Base-by-base conservation (phyloP, 2,329 filamentous ascomycete genomes). In the Ploettnerulaceae sp. region DNA sequence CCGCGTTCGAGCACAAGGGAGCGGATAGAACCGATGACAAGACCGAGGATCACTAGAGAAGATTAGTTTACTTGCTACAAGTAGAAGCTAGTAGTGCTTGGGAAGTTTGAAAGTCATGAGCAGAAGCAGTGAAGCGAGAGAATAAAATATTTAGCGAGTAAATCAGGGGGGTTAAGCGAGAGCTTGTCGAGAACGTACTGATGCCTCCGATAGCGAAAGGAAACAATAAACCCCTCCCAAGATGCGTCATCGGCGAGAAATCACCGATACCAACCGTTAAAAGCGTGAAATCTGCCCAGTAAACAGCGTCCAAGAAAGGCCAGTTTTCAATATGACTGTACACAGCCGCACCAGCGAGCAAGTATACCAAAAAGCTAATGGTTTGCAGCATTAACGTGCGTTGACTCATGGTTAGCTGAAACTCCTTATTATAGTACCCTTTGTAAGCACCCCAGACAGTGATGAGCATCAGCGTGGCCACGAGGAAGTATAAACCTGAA, bases 361-460 rank as follows among this genome's bases (percentile, higher is more conserved):
- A 70, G 71, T 93, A 95, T 37, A 87, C 68, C 41, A 95, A 82
- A 61, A 94, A 87, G 45, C 86, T 71, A 66, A 94, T 94, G 1
- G 89, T 95, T 66, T 96, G 90, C 21, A 95, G 68, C 72, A 96
- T 95, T 17, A 96, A 70, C 0, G 88, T 95, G 7, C 90, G 78
- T 65, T 96, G 90, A 51, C 84, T 84, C 43, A 82, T 78, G 0
- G 85, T 90, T 18, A 95, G 72, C 55, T 76, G 71, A 56, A 95
- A 95, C 59, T 89, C 82, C 56, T 87, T 84, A 5, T 76, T 75
- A 58, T 95, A 95, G 56, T 87, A 84, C 1, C 72, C 71, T 26
- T 61, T 59, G 12, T 79, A 77, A 36, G 89, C 90, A 7, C 89
- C 89, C 46, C 82, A 74, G 68, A 91, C 88, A 17, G 91, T 95